Base-by-base conservation (phyloP, 345 rosid species). In the Syzygium jambos region DNA sequence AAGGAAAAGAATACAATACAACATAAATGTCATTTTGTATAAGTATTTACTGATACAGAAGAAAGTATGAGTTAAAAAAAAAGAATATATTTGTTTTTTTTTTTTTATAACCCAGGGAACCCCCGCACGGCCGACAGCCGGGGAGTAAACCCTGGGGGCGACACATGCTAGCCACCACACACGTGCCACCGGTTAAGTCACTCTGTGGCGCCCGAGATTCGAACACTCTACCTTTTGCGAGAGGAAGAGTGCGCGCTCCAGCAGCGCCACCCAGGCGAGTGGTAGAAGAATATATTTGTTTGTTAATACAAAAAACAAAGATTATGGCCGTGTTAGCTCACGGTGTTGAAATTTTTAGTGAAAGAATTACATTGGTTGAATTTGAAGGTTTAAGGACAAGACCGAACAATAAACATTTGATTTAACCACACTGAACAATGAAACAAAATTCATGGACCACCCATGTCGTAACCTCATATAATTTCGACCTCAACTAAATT, bases 351-450 rank as follows among this genome's bases (percentile, higher is more conserved):
- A 73, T 38, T 73, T 16, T 5, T 19, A 73, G 49, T 12, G 23
- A 38, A 5, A 9, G 73, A 16, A 30, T 17, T 65, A 0, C 5
- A 30, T 16, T 16, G 19, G 22, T 30, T 65, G 77, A 30, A 63
- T 65, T 16, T 65, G 43, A 30, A 30, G 43, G 22, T 16, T 8
- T 30, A 30, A 0, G 0, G 21, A 30, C 43, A 7, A 30, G 1
- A 30, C 4, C 0, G 1, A 8, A 65, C 10, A 30, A 65, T 7
- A 0, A 65, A 16, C 16, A 7, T 0, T 4, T 30, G 0, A 65
- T 0, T 0, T 0, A 65, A 65, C 22, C 16, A 27, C n/a, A 61
- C n/a, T 27, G n/a, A n/a, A 61, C 2, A 6, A n/a, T 0, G n/a
- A 61, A 1, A 27, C n/a, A n/a, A 3, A 34, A 6, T 34, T 68